Evolutionary conservation across 495 filamentous ascomycete genomes (phyloP), one percentile per base, ranked within the genome.

Genomic region (Neurospora tetrasperma): DNA sequence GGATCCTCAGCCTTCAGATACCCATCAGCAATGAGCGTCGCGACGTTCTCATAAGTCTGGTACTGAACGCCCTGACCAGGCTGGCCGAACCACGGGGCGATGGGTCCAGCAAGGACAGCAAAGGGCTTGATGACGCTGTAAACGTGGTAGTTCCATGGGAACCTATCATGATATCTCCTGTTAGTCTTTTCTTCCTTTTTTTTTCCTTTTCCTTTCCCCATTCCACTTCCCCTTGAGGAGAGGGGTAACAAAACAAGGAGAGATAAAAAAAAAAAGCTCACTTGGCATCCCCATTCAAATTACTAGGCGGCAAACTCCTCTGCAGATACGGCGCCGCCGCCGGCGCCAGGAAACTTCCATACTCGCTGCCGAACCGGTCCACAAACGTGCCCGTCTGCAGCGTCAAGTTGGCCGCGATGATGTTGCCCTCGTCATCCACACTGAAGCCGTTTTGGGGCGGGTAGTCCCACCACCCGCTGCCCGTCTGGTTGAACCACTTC

Each of bases 1-100:
- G 74, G 73, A 48, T 80, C 73, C 71, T 76, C 75, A 39, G 69
- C 59, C 44, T 70, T 68, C 71, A 79, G 31, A 38, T 38, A 74
- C 4, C 73, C 74, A n/a, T 70, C 41, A 39, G 39, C 69, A 42
- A 79, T 68, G 18, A 80, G 41, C 35, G 66, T 72, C 69, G 38
- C 27, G 4, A 80, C 72, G 31, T 70, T 74, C 10, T 66, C 41
- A n/a, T 43, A 71, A 42, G 77, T 46, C 73, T 69, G 66, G 41
- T 80, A 87, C 78, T 89, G 88, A 7, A 84, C 81, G 4, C 88
- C 88, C 74, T 85, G 79, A 0, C 88, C 88, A 0, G 86, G 86
- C 80, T 90, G 88, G 23, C 85, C 86, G 76, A 88, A 90, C 85
- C 84, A 89, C 14, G 85, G 80, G 39, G 84, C 82, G 70, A 88